phyloP scores from a whole-genome alignment of 176 grass and related monocot species.

The Alopecurus myosuroides region DNA sequence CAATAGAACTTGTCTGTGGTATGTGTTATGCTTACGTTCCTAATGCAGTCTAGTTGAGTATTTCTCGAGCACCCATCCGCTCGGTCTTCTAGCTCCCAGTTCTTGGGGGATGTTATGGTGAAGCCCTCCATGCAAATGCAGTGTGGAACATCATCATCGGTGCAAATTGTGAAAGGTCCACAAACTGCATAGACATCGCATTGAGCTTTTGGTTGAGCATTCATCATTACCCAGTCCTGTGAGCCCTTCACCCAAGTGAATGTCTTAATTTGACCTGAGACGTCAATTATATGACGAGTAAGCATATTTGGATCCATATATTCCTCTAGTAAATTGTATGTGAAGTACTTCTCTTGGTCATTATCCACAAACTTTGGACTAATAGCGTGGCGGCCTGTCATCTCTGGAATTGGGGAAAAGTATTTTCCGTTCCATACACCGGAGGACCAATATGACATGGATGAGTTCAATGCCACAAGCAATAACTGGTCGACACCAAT shows the following conservation, averaged over 20 bases:
- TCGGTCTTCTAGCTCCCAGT: slow-evolving; percentile 1
- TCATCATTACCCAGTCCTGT: too few relatives aligned
- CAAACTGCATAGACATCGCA: background rate
- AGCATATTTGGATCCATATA: too few relatives aligned
- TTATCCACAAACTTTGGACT: slow-evolving; percentile 1
- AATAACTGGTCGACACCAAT: too few relatives aligned
- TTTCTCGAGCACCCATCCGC: background rate
- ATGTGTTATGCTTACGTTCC: background rate
- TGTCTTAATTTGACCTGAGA: slow-evolving; percentile 22
- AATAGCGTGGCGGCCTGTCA: background rate
- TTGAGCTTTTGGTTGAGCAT: too few relatives aligned
- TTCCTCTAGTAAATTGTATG: too few relatives aligned
- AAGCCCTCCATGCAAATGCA: background rate
- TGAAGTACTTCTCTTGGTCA: background rate
- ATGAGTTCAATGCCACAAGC: too few relatives aligned
- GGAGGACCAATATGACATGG: background rate
- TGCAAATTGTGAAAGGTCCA: background rate
- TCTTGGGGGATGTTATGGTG: background rate
- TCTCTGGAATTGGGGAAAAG: background rate
- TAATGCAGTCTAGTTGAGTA: background rate
- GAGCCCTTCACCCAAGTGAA: background rate
- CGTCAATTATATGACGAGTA: too few relatives aligned
- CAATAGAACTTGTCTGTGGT: background rate
- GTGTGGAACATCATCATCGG: background rate
- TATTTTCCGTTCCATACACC: slow-evolving; percentile 37